A percentile compares a stretch with the other conserved stretches of the same genome.
phyloP scores from a whole-genome alignment of 2,329 filamentous ascomycete species.

The Alternaria ethzedia region DNA sequence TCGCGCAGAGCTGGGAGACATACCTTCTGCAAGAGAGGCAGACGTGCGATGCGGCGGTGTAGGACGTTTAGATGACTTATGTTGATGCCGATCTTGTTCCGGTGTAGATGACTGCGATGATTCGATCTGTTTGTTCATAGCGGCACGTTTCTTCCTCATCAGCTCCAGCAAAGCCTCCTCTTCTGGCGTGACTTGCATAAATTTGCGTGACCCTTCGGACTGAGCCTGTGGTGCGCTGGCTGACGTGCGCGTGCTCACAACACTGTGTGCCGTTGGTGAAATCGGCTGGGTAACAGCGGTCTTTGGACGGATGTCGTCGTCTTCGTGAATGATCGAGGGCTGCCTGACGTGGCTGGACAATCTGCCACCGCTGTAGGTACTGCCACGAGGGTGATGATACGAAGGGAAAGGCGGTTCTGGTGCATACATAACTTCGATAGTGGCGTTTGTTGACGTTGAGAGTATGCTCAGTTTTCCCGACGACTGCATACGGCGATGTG shows the following conservation, averaged over 20 bases:
- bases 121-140: conserved; percentile 51
- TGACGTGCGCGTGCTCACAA: conserved; percentile 41
- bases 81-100: conserved; percentile 39
- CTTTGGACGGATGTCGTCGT: conserved; percentile 38
- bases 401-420: conserved; percentile 35
- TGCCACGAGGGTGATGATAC: conserved; percentile 23
- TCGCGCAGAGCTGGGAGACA: conserved; percentile 34
- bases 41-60: conserved; percentile 29
- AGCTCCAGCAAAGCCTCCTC: conserved; percentile 58
- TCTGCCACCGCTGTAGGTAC: conserved; percentile 28
- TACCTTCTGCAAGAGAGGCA: conserved; percentile 32
- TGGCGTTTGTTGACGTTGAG: conserved; percentile 45
- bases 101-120: conserved; percentile 46
- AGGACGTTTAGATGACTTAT: conserved; percentile 18
- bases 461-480: conserved; percentile 42
- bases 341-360: conserved; percentile 44
- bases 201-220: conserved; percentile 38
- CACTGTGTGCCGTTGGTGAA: conserved; percentile 37
- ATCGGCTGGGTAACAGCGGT: conserved; percentile 30
- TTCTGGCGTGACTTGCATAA: conserved; percentile 58
- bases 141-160: conserved; percentile 57
- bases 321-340: conserved; percentile 48
- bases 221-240: conserved; percentile 43
- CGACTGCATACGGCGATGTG: conserved; percentile 32
- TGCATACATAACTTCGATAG: conserved; percentile 50